These are phyloP conservation scores for Talaromyces rugulosus DNA, from an alignment of 2,329 filamentous ascomycete genomes.

Conservation along the genomic window DNA sequence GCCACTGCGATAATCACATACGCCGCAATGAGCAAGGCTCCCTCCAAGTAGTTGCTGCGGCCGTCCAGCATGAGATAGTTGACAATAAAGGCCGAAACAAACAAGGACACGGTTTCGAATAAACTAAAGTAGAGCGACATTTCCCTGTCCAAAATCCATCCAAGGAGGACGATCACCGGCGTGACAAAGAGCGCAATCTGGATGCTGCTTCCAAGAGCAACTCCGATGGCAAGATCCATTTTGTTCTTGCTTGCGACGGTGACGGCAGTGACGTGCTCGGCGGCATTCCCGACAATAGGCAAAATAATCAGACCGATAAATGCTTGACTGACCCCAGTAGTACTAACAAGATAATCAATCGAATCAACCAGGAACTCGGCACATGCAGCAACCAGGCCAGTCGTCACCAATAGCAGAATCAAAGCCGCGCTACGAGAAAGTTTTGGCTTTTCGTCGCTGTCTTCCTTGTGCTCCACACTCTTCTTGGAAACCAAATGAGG, in stretches of 20 bases:
- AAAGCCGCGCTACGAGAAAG: slow-evolving; percentile 47
- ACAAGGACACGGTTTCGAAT: slow-evolving; percentile 84
- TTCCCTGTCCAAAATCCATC: slow-evolving; percentile 63
- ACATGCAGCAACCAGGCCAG: slow-evolving; percentile 62
- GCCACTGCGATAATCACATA: slow-evolving; percentile 66
- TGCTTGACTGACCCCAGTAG: slow-evolving; percentile 54
- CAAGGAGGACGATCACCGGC: slow-evolving; percentile 66
- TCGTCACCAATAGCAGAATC: slow-evolving; percentile 60
- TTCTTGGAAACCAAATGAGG: slow-evolving; percentile 18
- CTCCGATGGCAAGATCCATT: slow-evolving; percentile 70
- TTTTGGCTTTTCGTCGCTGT: slow-evolving; percentile 23
- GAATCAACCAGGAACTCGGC: slow-evolving; percentile 67
- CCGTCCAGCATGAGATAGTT: slow-evolving; percentile 85
- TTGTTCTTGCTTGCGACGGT: slow-evolving; percentile 71
- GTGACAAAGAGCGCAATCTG: slow-evolving; percentile 70
- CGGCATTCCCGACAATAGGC: slow-evolving; percentile 69
- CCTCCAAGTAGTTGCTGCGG: slow-evolving; percentile 81
- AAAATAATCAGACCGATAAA: slow-evolving; percentile 70
- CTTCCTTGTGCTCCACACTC: slow-evolving; percentile 44
- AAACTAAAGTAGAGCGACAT: slow-evolving; percentile 82
- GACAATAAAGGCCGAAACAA: slow-evolving; percentile 78
- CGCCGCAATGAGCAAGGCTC: slow-evolving; percentile 58
- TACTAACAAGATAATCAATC: slow-evolving; percentile 61
- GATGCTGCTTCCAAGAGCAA: slow-evolving; percentile 66
- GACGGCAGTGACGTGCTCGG: slow-evolving; percentile 69